These are phyloP conservation scores for Allium sativum DNA, from an alignment of 106 monocot genomes.

Conservation along the genomic window DNA sequence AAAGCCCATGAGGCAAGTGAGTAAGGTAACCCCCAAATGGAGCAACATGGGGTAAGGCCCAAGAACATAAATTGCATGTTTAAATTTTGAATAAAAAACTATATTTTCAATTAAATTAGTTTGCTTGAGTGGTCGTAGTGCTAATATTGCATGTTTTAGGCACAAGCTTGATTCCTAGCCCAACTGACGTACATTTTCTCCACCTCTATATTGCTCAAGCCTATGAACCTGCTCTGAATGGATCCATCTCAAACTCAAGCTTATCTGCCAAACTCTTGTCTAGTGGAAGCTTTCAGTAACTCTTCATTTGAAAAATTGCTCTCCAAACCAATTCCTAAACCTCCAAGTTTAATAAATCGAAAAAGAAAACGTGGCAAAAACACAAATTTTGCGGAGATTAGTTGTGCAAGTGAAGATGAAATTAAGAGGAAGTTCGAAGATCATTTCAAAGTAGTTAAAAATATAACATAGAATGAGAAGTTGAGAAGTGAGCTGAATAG, in stretches of 20 bases:
- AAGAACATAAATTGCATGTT: too few species aligned
- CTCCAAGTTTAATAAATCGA: constrained; percentile 9
- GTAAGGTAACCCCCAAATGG: too few species aligned
- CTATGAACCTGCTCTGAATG: too few species aligned
- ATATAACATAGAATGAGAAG: constrained; percentile 53
- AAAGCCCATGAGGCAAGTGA: too few species aligned
- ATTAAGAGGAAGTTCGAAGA: constrained; percentile 48
- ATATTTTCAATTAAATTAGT: too few species aligned
- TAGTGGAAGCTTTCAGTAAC: constrained; percentile 58
- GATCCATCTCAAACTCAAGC: constrained; percentile 43
- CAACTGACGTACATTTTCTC: too few species aligned
- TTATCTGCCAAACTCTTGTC: constrained; percentile 35
- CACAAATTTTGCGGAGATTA: constrained; percentile 10
- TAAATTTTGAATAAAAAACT: too few species aligned
- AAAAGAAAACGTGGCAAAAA: constrained; percentile 41
- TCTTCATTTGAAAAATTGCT: constrained; percentile 39
- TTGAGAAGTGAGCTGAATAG: constrained; percentile 45
- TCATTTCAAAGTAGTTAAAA: constrained; percentile 50
- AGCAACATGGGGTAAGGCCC: too few species aligned
- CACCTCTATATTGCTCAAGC: too few species aligned
- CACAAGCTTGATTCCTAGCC: too few species aligned
- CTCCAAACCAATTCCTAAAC: constrained; percentile 17
- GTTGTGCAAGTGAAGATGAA: constrained; percentile 28
- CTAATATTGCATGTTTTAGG: too few species aligned
- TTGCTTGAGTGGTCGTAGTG: too few species aligned